phyloP scores from a whole-genome alignment of 2,329 filamentous ascomycete genomes.

The Furcasterigmium sp. region DNA sequence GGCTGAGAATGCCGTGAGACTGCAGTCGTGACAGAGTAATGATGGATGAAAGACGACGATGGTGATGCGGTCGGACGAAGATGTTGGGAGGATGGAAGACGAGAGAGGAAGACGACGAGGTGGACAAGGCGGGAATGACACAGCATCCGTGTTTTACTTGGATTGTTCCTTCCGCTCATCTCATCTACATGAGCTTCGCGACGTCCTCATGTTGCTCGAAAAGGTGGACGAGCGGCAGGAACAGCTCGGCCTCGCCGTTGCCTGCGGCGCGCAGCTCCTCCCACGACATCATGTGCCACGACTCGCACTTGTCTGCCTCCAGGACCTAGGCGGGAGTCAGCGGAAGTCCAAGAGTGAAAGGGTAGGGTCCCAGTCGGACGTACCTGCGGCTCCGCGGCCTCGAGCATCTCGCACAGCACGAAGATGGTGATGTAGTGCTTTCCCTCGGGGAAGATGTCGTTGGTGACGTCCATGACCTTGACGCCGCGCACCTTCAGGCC shows the following conservation, averaged over 20 bases:
- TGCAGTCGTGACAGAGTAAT: too few species aligned
- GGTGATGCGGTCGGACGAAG: too few species aligned
- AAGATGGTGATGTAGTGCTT: constrained; percentile 77
- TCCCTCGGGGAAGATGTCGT: constrained; percentile 57
- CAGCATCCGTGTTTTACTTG: too few species aligned
- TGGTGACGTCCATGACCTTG: constrained; percentile 56
- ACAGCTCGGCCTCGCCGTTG: constrained; percentile 17
- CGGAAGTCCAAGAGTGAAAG: background rate
- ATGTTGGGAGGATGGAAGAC: too few species aligned
- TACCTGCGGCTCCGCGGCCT: constrained; percentile 11
- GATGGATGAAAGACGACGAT: too few species aligned
- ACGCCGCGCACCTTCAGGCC: constrained; percentile 49
- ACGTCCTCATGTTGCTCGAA: constrained; percentile 17
- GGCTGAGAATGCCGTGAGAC: too few species aligned
- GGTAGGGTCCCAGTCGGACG: background rate
- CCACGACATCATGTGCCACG: constrained; percentile 44
- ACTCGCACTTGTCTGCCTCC: constrained; percentile 46
- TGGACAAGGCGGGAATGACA: too few species aligned
- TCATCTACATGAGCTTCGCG: constrained; percentile 10
- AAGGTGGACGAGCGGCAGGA: constrained; percentile 25
- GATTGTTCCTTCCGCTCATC: too few species aligned
- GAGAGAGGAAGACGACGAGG: too few species aligned
- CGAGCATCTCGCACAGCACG: constrained; percentile 46
- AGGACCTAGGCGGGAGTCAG: constrained; percentile 20
- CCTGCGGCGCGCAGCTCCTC: constrained; percentile 26